Evolutionary conservation across 2,329 filamentous ascomycete genomes (phyloP).

Genomic region (Sporothrix phasma): DNA sequence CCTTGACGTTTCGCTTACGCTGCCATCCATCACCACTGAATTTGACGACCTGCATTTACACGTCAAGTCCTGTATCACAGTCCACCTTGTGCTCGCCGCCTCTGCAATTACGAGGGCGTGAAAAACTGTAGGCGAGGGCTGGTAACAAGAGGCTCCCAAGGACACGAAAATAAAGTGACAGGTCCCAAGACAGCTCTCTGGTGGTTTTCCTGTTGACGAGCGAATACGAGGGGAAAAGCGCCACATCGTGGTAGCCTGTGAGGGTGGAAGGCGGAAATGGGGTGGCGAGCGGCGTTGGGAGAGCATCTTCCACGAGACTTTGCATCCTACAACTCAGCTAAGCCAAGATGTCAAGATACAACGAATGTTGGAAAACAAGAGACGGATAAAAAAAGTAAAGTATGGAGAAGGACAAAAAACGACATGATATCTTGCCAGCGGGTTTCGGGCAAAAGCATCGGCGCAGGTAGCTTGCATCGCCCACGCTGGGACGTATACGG

Average conservation of each 20-base stretch:
- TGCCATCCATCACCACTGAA: not conserved
- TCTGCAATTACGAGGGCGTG: not conserved
- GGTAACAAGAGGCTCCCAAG: not conserved
- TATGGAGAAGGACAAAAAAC: too few species aligned
- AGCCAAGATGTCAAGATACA: too few species aligned
- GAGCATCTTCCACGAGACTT: not conserved
- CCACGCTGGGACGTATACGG: too few species aligned
- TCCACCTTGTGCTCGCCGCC: not conserved
- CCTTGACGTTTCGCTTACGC: slow-evolving; percentile 2
- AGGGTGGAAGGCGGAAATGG: not conserved
- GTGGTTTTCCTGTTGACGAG: not conserved
- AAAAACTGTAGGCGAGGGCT: not conserved
- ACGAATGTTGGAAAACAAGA: too few species aligned
- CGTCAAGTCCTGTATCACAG: not conserved
- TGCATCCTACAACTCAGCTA: not conserved
- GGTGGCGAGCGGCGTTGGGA: not conserved
- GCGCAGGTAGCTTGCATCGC: too few species aligned
- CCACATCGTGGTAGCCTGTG: not conserved
- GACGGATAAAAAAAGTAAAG: too few species aligned
- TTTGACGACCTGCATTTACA: not conserved
- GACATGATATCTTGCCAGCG: too few species aligned
- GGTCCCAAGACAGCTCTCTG: too few species aligned
- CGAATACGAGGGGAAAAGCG: not conserved
- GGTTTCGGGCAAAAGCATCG: too few species aligned
- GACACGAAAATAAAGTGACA: not conserved